phyloP scores from a whole-genome alignment of 306 rosid species.

The Cucurbita argyrosperma region DNA sequence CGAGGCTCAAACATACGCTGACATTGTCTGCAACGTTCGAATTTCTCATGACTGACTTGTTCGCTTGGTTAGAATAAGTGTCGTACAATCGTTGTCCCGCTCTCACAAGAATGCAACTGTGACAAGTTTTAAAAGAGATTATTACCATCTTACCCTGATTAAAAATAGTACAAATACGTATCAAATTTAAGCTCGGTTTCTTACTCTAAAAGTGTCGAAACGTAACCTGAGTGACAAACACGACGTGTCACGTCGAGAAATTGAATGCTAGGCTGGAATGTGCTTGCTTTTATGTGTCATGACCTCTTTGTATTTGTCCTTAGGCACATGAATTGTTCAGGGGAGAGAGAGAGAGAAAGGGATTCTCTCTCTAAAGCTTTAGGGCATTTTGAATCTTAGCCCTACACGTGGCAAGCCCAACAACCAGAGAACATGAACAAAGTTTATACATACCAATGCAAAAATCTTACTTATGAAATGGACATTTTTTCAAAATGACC shows the following conservation, averaged over 20 bases:
- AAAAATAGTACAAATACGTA: rapidly evolving
- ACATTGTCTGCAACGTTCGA: rapidly evolving
- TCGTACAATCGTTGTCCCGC: too few relatives aligned
- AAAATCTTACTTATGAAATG: background rate
- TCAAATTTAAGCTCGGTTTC: background rate
- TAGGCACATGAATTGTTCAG: background rate
- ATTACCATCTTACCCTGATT: too few relatives aligned
- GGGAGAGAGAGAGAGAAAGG: background rate
- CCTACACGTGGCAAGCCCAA: background rate
- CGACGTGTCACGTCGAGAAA: background rate
- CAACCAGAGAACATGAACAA: background rate
- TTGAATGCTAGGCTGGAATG: background rate
- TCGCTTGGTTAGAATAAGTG: too few relatives aligned
- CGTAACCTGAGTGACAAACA: background rate
- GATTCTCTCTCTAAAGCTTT: background rate
- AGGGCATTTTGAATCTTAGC: background rate
- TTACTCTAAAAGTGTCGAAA: background rate
- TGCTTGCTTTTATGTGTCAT: background rate
- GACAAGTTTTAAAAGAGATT: too few relatives aligned
- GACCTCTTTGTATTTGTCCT: background rate
- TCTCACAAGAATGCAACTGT: too few relatives aligned
- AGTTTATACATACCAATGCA: background rate
- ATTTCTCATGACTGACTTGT: too few relatives aligned
- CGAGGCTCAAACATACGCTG: too few relatives aligned
- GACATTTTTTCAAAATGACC: background rate